phyloP scores from a whole-genome alignment of 2,329 filamentous ascomycete species.

The Rutstroemia sp. region DNA sequence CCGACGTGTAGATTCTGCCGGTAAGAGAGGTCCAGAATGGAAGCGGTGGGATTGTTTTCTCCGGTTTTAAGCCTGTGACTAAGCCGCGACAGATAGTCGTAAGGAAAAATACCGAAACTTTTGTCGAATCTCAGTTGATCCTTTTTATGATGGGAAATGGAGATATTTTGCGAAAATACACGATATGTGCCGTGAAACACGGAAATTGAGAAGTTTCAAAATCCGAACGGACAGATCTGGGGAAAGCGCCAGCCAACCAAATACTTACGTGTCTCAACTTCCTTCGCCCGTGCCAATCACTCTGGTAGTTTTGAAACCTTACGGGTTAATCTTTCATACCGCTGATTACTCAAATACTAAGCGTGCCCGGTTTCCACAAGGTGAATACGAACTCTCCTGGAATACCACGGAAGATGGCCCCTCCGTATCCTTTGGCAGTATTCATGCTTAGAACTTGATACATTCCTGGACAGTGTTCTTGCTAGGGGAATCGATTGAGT shows the following conservation, averaged over 20 bases:
- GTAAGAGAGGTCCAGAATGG: neutral
- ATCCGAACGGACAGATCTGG: neutral
- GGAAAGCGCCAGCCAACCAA: neutral
- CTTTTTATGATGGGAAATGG: neutral
- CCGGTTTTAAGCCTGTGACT: neutral
- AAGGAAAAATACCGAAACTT: neutral
- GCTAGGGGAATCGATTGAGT: no score
- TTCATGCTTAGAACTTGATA: no score
- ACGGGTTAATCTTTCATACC: neutral
- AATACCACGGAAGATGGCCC: no score
- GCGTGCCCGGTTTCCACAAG: neutral
- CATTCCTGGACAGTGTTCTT: no score
- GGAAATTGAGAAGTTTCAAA: slow-evolving; percentile 4
- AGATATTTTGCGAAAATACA: neutral
- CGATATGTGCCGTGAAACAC: neutral
- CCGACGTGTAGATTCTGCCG: neutral
- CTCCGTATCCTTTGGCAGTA: no score
- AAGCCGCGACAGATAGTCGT: neutral
- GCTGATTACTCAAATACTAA: neutral
- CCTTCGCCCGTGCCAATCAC: neutral
- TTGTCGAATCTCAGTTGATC: neutral
- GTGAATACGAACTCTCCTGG: no score
- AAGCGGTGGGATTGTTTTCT: neutral
- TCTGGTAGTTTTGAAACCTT: neutral
- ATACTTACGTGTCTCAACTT: neutral